phyloP scores from a whole-genome alignment of 768 basidiomycete genomes.

The Phlegmacium glaucopus region DNA sequence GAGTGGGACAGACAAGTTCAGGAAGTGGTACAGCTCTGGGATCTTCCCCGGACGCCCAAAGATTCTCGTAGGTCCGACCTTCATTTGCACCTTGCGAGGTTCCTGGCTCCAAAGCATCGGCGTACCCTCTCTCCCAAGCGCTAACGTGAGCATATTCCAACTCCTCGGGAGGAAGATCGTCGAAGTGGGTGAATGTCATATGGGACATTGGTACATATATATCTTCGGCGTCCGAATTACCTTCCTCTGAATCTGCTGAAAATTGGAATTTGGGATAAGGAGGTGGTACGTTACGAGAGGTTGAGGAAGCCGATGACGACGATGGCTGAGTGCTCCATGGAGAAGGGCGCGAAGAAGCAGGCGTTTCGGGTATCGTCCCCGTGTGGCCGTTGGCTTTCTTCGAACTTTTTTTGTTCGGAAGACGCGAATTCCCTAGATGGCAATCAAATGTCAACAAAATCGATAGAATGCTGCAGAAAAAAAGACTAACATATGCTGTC shows the following conservation, averaged over 20 bases:
- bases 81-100: not conserved
- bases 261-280: too few species aligned
- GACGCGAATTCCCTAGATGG: too few species aligned
- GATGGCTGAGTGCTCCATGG: too few species aligned
- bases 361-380: too few species aligned
- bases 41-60: conserved; percentile 17
- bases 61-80: conserved; percentile 2
- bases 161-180: not conserved
- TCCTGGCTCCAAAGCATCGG: conserved; percentile 4
- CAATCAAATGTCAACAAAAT: too few species aligned
- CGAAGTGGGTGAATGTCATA: not conserved
- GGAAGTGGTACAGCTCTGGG: conserved; percentile 18
- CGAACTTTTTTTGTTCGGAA: too few species aligned
- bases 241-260: not conserved
- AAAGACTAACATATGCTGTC: too few species aligned
- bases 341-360: too few species aligned
- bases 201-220: not conserved
- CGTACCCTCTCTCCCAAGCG: not conserved
- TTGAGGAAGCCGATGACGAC: not conserved
- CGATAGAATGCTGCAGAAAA: too few species aligned
- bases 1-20: conserved; percentile 23
- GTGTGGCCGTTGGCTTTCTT: too few species aligned
- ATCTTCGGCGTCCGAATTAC: not conserved
- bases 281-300: too few species aligned
- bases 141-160: not conserved